Base-by-base conservation (phyloP, 2,329 filamentous ascomycete species). In the Didymella sp. region DNA sequence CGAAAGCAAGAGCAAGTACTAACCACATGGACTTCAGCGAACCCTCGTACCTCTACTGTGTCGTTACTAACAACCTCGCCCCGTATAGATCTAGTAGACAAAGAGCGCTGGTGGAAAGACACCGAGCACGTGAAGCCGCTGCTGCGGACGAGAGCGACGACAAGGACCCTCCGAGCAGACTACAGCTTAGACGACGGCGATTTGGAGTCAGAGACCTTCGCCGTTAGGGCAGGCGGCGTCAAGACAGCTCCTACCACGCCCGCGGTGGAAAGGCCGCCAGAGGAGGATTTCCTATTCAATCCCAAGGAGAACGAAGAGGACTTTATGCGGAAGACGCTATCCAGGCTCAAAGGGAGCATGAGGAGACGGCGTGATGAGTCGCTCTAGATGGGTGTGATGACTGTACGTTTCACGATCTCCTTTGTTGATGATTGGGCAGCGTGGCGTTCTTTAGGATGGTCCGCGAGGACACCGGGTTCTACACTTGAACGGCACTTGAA, bases 241-340 rank as follows among this genome's bases (percentile, higher is more conserved):
- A 30, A n/a, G n/a, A 52, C 38, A 6, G 49, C 24, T 40, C 52
- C 60, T 21, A 44, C 35, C 17, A 59, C 56, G 33, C 60, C 67
- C 11, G 49, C 33, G 31, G 54, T 52, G 17, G 46, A 60, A 15
- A 38, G n/a, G 38, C 22, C 43, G 49, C 35, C 38, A 6, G 59
- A 67, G 49, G 53, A 48, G 22, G 61, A 72, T 47, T 68, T 70
- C 28, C 45, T 72, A 8, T 73, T 73, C 51, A 72, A 72, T 56
- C 50, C 43, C 1, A 33, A 51, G 4, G 71, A 73, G 42, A 58
- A 67, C 40, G 71, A 68, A 47, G 69, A 71, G 6, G 53, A 65
- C 22, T 73, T 73, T 27, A 54, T 72, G 43, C 55, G 48, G 17
- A 72, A 61, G 55, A 43, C 64, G 13, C 61, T 62, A 33, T 37